Base-by-base conservation (phyloP, 768 basidiomycete species). In the Serpula lacrymans region DNA sequence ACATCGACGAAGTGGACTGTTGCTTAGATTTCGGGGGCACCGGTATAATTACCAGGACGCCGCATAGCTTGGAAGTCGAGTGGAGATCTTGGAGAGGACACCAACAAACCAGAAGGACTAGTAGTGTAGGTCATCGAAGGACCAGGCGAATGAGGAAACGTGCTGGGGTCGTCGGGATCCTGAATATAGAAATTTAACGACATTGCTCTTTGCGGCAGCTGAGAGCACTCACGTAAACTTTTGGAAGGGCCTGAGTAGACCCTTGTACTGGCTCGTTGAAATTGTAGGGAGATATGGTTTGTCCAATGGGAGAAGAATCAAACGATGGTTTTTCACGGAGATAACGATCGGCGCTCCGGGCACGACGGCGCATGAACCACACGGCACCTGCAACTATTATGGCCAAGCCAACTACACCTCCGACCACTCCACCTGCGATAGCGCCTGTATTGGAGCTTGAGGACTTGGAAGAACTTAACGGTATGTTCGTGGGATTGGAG, bases 321-420 rank as follows among this genome's bases (percentile, higher is more conserved):
- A n/a, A n/a, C n/a, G n/a, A n/a, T n/a, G n/a, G n/a, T n/a, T 48
- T 47, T 20, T 42, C 52, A 21, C 51, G 50, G 22, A 47, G 45
- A 37, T 56, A 60, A 6, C 52, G 56, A 0, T 55, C 57, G 5
- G 63, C 52, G 2, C 43, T 39, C 25, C 51, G 51, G 14, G 37
- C 39, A 13, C 55, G 50, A 14, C 55, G 50, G 8, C 61, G 52
- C 25, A 59, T 3, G 46, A 52, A 55, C 34, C 52, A 54, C 13
- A 52, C 20, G 11, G 40, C 20, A 3, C 43, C 6, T 12, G 30
- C 33, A n/a, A 17, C 18, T 10, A 55, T 31, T 13, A 53, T 20
- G 12, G 37, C 37, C 10, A 45, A 11, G 6, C 27, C 49, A 14
- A 46, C 40, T 8, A 50, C 35, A 27, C 46, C 51, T 18, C 44